These are phyloP conservation scores for Paracamarosporium sp. DNA, from an alignment of 2,329 filamentous ascomycete species.

Conservation along the genomic window DNA sequence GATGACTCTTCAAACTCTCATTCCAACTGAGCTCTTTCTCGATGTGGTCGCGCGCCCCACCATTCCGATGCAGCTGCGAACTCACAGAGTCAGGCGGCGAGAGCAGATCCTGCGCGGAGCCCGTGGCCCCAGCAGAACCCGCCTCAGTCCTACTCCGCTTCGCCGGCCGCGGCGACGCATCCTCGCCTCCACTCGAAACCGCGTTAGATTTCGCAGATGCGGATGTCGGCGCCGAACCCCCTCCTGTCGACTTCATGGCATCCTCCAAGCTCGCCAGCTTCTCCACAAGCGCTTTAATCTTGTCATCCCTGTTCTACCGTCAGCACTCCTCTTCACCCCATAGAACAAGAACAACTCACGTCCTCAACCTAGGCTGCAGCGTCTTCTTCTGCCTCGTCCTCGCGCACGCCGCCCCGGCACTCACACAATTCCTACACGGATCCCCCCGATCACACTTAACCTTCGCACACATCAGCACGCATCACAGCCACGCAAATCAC, in stretches of 20 bases:
- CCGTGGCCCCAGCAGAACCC: neutral
- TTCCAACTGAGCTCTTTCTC: conserved; percentile 38
- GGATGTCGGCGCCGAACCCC: neutral
- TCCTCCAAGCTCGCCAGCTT: conserved; percentile 35
- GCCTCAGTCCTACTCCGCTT: conserved; percentile 18
- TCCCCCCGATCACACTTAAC: conserved; percentile 45
- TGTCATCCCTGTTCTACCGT: conserved; percentile 28
- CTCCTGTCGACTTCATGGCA: conserved; percentile 18
- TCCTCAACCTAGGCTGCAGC: conserved; percentile 32
- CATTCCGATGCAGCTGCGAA: conserved; percentile 26
- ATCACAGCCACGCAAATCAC: neutral
- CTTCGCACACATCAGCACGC: conserved; percentile 18
- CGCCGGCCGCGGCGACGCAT: conserved; percentile 1
- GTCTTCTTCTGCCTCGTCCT: conserved; percentile 37
- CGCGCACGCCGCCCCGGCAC: conserved; percentile 35
- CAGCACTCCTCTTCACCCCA: neutral
- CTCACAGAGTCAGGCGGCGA: conserved; percentile 24
- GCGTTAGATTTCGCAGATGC: neutral
- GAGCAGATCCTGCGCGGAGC: neutral
- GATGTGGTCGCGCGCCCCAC: conserved; percentile 34
- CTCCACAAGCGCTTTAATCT: conserved; percentile 36
- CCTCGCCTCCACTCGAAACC: neutral
- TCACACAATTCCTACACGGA: conserved; percentile 38
- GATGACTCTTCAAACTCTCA: conserved; percentile 29
- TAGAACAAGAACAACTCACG: conserved; percentile 18